Percentiles rank a stretch among this genome's conserved stretches.
Evolutionary conservation across 768 basidiomycete species (phyloP).

Genomic region (Suillus variegatus): DNA sequence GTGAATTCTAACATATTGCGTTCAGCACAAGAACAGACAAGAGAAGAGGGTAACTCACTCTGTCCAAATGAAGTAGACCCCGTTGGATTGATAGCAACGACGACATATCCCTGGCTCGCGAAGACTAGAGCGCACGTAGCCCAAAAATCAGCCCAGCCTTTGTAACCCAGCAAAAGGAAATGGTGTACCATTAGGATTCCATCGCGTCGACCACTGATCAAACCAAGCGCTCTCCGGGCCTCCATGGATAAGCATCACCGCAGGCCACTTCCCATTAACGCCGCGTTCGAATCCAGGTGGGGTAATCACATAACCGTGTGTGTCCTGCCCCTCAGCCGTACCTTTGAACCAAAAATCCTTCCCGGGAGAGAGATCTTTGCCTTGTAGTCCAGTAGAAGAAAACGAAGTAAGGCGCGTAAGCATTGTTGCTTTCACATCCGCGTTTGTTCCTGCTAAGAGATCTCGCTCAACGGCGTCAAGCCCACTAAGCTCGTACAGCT

Average conservation of each 20-base stretch:
- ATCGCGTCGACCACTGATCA: constrained; percentile 88
- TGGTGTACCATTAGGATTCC: constrained; percentile 80
- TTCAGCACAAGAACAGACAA: background rate
- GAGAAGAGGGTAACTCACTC: constrained; percentile 39
- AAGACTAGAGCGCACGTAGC: constrained; percentile 51
- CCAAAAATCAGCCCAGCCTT: background rate
- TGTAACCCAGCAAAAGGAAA: constrained; percentile 3
- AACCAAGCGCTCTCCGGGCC: constrained; percentile 87
- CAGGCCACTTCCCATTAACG: constrained; percentile 75
- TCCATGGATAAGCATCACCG: constrained; percentile 80
- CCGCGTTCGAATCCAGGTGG: constrained; percentile 74
- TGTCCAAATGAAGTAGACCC: constrained; percentile 94
- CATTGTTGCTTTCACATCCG: constrained; percentile 30
- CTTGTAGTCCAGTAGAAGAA: constrained; percentile 53
- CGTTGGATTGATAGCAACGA: constrained; percentile 88
- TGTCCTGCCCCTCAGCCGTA: constrained; percentile 58
- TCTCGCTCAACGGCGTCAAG: constrained; percentile 46
- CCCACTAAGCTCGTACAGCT: constrained; percentile 65
- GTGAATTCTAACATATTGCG: constrained; percentile 58
- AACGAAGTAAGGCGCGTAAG: constrained; percentile 66
- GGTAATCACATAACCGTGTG: constrained; percentile 86
- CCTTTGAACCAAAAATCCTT: constrained; percentile 93
- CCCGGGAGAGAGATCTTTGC: constrained; percentile 59
- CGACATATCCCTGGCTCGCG: constrained; percentile 87
- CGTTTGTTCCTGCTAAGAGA: constrained; percentile 31